phyloP scores from a whole-genome alignment of 257 asterid genomes.

The Fraxinus anomala region DNA sequence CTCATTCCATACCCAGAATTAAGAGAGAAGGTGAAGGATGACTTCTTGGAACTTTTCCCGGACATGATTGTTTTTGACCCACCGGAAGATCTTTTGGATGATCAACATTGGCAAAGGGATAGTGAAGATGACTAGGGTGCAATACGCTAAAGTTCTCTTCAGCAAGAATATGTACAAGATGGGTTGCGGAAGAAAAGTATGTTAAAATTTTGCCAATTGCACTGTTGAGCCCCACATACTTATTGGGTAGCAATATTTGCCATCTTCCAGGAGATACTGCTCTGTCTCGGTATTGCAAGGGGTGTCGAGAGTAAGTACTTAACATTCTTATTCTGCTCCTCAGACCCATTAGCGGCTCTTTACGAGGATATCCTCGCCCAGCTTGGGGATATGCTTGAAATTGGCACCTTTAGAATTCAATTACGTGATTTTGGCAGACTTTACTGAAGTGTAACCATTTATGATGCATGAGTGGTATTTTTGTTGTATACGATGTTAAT shows the following conservation, averaged over 20 bases:
- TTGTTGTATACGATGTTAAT: not conserved
- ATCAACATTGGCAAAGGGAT: slow-evolving; percentile 43
- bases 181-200: not conserved
- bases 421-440: too few relatives aligned
- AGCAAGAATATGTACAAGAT: not conserved
- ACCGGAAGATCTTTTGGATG: slow-evolving; percentile 73
- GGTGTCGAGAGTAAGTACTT: not conserved
- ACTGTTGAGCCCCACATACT: not conserved
- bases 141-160: not conserved
- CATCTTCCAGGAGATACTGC: not conserved
- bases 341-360: not conserved
- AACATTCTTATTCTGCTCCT: not conserved
- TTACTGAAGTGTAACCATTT: too few relatives aligned
- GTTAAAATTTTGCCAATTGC: not conserved
- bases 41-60: slow-evolving; percentile 82
- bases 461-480: not conserved
- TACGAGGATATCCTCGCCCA: not conserved
- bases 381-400: not conserved
- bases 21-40: slow-evolving; percentile 90
- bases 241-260: not conserved
- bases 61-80: slow-evolving; percentile 80
- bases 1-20: slow-evolving; percentile 71
- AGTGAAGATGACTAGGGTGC: slow-evolving; percentile 48
- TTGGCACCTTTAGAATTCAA: not conserved
- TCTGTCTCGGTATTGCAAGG: not conserved